phyloP scores from a whole-genome alignment of 75 land plant species.

The Selaginella tamariscina region DNA sequence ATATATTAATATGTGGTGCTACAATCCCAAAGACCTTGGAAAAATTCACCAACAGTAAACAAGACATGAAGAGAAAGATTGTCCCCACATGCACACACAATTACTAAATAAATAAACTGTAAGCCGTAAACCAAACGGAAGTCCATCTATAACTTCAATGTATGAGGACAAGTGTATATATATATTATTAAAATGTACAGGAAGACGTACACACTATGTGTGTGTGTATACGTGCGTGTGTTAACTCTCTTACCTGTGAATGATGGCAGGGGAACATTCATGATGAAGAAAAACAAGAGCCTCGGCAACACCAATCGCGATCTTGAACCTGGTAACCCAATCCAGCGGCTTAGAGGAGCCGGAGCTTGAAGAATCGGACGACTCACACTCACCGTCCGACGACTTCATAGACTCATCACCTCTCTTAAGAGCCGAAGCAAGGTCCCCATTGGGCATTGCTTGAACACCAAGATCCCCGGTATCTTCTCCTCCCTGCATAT shows the following conservation, averaged over 20 bases:
- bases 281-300: slow-evolving; percentile 71
- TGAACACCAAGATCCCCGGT: slow-evolving; percentile 43
- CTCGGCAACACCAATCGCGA: slow-evolving; percentile 84
- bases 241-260: slow-evolving; percentile 93
- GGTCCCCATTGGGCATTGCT: slow-evolving; percentile 75
- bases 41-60: too few relatives aligned
- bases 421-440: slow-evolving; percentile 54
- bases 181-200: too few relatives aligned
- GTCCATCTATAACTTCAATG: too few relatives aligned
- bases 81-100: too few relatives aligned
- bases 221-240: too few relatives aligned
- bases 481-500: neutral
- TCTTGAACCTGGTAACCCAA: slow-evolving; percentile 86
- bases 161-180: too few relatives aligned
- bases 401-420: slow-evolving; percentile 25
- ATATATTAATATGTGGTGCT: too few relatives aligned
- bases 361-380: neutral
- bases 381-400: slow-evolving; percentile 33
- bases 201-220: too few relatives aligned
- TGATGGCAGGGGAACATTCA: slow-evolving; percentile 78
- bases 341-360: slow-evolving; percentile 45
- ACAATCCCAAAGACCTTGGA: too few relatives aligned
- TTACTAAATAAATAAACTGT: too few relatives aligned
- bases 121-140: too few relatives aligned
- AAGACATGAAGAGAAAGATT: too few relatives aligned